phyloP scores from a whole-genome alignment of 2,329 filamentous ascomycete species.

The Anthostomella pinea region DNA sequence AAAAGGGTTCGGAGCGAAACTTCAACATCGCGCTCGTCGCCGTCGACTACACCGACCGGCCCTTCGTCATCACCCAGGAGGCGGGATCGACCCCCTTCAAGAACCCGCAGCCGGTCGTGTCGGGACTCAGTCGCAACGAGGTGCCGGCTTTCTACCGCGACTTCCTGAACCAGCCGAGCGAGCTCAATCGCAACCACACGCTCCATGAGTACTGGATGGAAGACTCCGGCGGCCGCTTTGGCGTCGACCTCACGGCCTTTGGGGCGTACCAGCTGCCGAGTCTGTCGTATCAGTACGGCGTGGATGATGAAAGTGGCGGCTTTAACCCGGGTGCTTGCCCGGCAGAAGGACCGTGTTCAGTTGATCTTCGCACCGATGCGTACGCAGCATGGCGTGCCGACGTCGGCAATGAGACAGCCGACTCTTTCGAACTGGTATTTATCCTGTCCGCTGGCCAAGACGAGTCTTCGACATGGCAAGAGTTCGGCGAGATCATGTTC shows the following conservation, averaged over 20 bases:
- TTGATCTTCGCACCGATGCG: constrained; percentile 48
- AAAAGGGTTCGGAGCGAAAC: constrained; percentile 45
- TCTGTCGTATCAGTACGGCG: constrained; percentile 48
- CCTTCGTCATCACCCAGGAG: constrained; percentile 47
- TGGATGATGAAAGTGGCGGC: constrained; percentile 38
- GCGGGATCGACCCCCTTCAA: constrained; percentile 47
- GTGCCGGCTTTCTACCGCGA: constrained; percentile 51
- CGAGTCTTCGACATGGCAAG: constrained; percentile 54
- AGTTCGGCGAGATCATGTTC: constrained; percentile 55
- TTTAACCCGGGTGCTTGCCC: constrained; percentile 50
- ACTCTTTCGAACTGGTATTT: constrained; percentile 49
- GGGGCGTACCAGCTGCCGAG: constrained; percentile 49
- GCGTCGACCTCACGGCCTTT: constrained; percentile 51
- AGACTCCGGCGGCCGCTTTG: constrained; percentile 50
- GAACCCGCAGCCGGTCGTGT: constrained; percentile 45
- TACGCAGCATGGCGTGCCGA: constrained; percentile 48
- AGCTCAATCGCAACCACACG: constrained; percentile 50
- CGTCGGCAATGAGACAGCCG: constrained; percentile 47
- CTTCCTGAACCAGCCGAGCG: constrained; percentile 47
- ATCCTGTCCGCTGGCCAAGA: constrained; percentile 54
- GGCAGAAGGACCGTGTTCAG: constrained; percentile 37
- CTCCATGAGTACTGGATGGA: constrained; percentile 59
- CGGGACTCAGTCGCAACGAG: constrained; percentile 40
- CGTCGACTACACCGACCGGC: constrained; percentile 48
- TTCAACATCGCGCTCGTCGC: constrained; percentile 55